phyloP scores from a whole-genome alignment of 2,329 filamentous ascomycete species.

The Talaromyces sp. region DNA sequence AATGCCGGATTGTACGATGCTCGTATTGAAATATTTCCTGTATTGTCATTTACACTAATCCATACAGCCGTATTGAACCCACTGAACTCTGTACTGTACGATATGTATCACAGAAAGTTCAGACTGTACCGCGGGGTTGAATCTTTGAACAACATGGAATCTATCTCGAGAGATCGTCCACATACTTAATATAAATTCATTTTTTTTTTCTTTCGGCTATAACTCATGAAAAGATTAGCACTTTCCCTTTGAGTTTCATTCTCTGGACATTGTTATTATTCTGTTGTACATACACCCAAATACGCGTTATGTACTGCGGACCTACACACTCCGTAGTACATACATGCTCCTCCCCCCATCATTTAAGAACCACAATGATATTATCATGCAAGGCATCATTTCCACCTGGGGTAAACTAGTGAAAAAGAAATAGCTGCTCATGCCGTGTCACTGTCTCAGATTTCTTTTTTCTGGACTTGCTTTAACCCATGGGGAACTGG shows the following conservation, averaged over 20 bases:
- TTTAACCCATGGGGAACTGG: not conserved
- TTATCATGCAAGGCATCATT: not conserved
- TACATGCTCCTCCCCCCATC: not conserved
- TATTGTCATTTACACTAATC: constrained; percentile 2
- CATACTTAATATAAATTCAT: not conserved
- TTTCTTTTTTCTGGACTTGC: not conserved
- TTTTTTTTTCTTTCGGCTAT: too few relatives aligned
- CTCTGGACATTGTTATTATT: not conserved
- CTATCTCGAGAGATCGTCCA: not conserved
- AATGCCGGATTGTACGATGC: not conserved
- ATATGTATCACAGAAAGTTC: not conserved
- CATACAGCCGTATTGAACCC: not conserved
- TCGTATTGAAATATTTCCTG: not conserved
- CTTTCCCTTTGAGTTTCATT: not conserved
- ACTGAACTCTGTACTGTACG: not conserved
- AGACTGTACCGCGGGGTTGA: not conserved
- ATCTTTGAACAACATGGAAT: not conserved
- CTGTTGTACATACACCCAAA: not conserved
- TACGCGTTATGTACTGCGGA: not conserved
- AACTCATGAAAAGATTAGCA: not conserved
- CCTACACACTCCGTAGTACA: not conserved
- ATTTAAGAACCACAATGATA: not conserved
- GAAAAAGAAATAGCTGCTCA: not conserved
- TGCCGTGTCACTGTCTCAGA: not conserved
- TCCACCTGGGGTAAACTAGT: not conserved